phyloP scores from a whole-genome alignment of 805 yeast genomes.

The Kodamaea neixiangensis region DNA sequence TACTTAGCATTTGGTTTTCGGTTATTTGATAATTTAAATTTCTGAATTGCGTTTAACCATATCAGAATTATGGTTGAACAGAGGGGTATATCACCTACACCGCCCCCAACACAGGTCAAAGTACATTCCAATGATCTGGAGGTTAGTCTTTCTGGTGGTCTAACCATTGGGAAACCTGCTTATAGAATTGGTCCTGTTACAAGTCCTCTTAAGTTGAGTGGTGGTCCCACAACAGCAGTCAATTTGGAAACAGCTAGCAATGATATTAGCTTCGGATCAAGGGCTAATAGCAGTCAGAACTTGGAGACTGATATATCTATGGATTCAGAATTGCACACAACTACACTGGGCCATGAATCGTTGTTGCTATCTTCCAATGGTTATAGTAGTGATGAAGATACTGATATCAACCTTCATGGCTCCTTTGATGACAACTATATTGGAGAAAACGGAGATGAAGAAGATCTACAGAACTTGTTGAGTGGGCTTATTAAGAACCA shows the following conservation, averaged over 20 bases:
- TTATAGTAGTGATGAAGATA: constrained; percentile 10
- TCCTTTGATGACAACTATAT: constrained; percentile 10
- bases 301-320: constrained; percentile 2
- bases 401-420: constrained; percentile 8
- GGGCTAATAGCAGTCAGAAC: background rate
- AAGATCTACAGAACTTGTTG: constrained; percentile 25
- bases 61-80: background rate
- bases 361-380: constrained; percentile 2
- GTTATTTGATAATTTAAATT: too few species aligned
- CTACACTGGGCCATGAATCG: constrained; percentile 10
- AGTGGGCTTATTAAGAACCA: constrained; percentile 23
- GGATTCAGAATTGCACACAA: constrained; percentile 4
- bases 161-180: background rate
- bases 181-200: background rate
- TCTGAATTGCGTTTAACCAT: background rate
- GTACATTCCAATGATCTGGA: background rate
- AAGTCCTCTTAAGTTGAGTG: constrained; percentile 1
- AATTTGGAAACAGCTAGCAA: constrained; percentile 20
- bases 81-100: background rate
- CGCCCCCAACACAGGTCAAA: background rate
- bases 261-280: constrained; percentile 2
- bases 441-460: constrained; percentile 16
- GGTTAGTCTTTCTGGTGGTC: background rate
- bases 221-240: constrained; percentile 25
- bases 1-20: too few species aligned